A percentile compares a stretch with the other conserved stretches of the same genome.
Evolutionary conservation across 2,329 filamentous ascomycete genomes (phyloP).

Genomic region (Trichoderma hamatum): DNA sequence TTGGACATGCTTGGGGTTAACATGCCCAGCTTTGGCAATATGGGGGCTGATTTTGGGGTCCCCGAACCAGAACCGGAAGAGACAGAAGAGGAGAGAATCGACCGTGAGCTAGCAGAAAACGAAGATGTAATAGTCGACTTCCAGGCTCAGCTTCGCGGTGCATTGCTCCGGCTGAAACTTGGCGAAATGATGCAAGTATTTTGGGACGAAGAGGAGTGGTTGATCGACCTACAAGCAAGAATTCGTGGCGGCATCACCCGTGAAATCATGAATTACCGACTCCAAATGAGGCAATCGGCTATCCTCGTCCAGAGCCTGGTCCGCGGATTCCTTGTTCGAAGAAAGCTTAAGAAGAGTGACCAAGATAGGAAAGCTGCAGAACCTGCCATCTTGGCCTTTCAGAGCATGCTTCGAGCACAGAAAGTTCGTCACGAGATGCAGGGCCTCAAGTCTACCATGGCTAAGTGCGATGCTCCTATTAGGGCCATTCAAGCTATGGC

Average conservation of each 20-base stretch:
- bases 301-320: constrained; percentile 76
- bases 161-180: constrained; percentile 73
- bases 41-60: constrained; percentile 93
- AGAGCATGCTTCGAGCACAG: constrained; percentile 76
- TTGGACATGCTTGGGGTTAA: constrained; percentile 91
- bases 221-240: constrained; percentile 82
- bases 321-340: constrained; percentile 74
- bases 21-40: constrained; percentile 97
- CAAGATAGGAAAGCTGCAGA: constrained; percentile 71
- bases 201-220: constrained; percentile 79
- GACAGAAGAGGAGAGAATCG: constrained; percentile 85
- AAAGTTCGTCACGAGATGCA: constrained; percentile 64
- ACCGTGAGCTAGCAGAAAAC: constrained; percentile 78
- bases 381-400: constrained; percentile 73
- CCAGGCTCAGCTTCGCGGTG: constrained; percentile 84
- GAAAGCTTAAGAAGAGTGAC: constrained; percentile 63
- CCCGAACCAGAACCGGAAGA: constrained; percentile 69
- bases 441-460: constrained; percentile 61
- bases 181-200: constrained; percentile 83
- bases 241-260: constrained; percentile 87
- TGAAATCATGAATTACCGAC: constrained; percentile 78
- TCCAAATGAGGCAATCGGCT: constrained; percentile 82
- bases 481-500: constrained; percentile 67
- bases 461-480: constrained; percentile 64
- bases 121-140: constrained; percentile 74